Evolutionary conservation across 2,329 filamentous ascomycete species (phyloP).

Genomic region (Sporothrix dimorphospora): DNA sequence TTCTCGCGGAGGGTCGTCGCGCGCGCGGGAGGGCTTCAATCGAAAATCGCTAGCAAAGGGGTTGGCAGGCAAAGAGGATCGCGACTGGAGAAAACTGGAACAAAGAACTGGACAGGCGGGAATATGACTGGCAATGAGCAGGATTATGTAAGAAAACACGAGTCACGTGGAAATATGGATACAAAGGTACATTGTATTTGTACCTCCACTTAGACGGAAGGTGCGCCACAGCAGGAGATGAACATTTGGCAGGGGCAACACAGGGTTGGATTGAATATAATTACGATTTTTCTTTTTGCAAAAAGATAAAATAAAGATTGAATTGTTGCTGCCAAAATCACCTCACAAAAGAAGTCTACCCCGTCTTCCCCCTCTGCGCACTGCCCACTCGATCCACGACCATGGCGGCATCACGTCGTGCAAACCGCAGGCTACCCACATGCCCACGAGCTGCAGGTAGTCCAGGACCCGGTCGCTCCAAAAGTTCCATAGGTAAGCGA

Average conservation of each 20-base stretch:
- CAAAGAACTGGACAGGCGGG: background rate
- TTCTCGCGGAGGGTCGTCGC: conserved; percentile 19
- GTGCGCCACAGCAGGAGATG: background rate
- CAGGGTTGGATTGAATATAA: background rate
- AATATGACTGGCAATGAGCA: no score
- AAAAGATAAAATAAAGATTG: no score
- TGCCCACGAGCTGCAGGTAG: background rate
- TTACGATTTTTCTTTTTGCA: background rate
- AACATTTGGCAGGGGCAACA: no score
- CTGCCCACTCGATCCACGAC: background rate
- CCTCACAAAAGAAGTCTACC: background rate
- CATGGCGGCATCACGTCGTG: background rate
- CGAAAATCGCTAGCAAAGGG: conserved; percentile 12
- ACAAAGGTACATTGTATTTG: background rate
- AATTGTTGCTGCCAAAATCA: no score
- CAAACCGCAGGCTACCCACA: background rate
- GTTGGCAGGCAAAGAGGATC: background rate
- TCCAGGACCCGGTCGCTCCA: background rate
- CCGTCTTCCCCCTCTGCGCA: background rate
- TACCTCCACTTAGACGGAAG: background rate
- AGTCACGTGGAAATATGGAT: background rate
- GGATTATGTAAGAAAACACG: background rate
- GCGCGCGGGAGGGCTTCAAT: conserved; percentile 3
- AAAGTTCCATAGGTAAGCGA: background rate
- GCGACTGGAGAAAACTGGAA: background rate